These are phyloP conservation scores for Aleurites moluccanus DNA, from an alignment of 441 rosid species.

Conservation along the genomic window DNA sequence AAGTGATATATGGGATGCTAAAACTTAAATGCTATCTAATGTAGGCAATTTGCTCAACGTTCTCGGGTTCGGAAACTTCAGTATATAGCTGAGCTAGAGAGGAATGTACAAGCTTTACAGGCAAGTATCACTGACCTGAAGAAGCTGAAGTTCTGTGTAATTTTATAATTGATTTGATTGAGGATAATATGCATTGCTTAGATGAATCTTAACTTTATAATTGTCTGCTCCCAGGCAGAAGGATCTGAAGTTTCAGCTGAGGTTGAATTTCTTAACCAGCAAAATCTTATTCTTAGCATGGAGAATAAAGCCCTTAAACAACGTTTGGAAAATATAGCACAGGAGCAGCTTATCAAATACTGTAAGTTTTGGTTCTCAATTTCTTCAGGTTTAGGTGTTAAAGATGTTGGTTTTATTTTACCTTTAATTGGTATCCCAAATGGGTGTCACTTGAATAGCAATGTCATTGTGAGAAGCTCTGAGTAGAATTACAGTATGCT, in stretches of 20 bases:
- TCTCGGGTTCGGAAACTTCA: slow-evolving; percentile 98
- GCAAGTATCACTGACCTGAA: slow-evolving; percentile 33
- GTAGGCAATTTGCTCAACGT: slow-evolving; percentile 99
- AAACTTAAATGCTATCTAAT: slow-evolving; percentile 24
- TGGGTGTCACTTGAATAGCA: too few species aligned
- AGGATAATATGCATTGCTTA: slow-evolving; percentile 8
- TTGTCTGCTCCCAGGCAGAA: slow-evolving; percentile 61
- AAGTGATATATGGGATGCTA: not conserved
- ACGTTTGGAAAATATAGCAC: slow-evolving; percentile 81
- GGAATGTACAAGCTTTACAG: slow-evolving; percentile 96
- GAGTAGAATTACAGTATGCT: not conserved
- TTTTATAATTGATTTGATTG: slow-evolving; percentile 12
- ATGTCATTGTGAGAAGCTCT: not conserved
- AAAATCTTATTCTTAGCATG: slow-evolving; percentile 86
- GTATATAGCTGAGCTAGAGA: slow-evolving; percentile 98
- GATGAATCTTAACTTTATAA: not conserved
- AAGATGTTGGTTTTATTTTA: not conserved
- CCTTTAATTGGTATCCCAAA: slow-evolving; percentile 7
- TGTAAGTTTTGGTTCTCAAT: slow-evolving; percentile 47
- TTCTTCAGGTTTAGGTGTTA: slow-evolving; percentile 9
- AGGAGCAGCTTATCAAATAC: slow-evolving; percentile 84
- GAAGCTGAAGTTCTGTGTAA: slow-evolving; percentile 7
- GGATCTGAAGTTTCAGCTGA: slow-evolving; percentile 93
- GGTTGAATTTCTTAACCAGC: slow-evolving; percentile 94
- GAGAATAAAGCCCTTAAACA: slow-evolving; percentile 98